Evolutionary conservation across 78 protist species (phyloP), one percentile per base, ranked within the genome.

Genomic region (Tieghemostelium lacteum): DNA sequence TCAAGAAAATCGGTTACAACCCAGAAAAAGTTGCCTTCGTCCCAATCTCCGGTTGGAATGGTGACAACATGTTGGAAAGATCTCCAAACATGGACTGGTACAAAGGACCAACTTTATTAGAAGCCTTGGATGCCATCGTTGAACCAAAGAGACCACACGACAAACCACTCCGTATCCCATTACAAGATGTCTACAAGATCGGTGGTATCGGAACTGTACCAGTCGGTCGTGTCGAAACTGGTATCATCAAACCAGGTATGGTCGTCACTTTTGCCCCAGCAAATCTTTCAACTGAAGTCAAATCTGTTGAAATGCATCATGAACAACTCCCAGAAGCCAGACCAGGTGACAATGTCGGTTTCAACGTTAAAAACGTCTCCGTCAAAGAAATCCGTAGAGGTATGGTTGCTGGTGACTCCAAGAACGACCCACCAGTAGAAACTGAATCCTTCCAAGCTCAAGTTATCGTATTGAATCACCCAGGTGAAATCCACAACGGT

Each of bases 241-340:
- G 99, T 33, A 55, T 95, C 92, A 58, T 97, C 62, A 92, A 92
- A 91, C 98, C 99, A 70, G 98, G 98, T 73, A 73, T 75, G 93
- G 57, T 62, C n/a, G 97, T 98, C 70, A 69, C 89, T 64, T 97
- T 98, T 92, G 97, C 98, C 75, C 99, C 99, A 76, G 62, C 98
- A 64, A 87, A 62, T 37, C 87, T 95, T 64, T 61, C 94, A 69
- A 93, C 98, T 66, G 98, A 98, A 63, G 95, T 92, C 95, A 97
- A 96, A 88, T 96, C 99, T 33, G 97, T 98, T 65, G 99, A 98
- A 88, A 98, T 98, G 99, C 99, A 98, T 92, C 99, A 98, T 96
- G 95, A 92, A 75, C 70, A 73, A 45, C 78, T 97, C 61, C 61
- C 66, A 49, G 93, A 93, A 77, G 99, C 99, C 75, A 34, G 45